phyloP scores from a whole-genome alignment of 768 basidiomycete species.

The Rhodocollybia butyracea region DNA sequence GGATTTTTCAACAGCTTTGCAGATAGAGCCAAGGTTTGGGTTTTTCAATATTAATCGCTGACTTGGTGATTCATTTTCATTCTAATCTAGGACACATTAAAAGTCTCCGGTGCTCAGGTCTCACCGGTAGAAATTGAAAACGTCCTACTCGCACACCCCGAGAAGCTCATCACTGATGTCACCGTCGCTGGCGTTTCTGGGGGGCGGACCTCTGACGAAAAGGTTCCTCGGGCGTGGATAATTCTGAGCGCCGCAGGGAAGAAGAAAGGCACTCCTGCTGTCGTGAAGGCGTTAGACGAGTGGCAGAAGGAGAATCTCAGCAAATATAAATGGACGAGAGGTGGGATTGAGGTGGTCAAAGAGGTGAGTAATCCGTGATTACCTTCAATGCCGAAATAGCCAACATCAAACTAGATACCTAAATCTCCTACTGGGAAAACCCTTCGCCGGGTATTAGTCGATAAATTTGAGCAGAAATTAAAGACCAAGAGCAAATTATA shows the following conservation, averaged over 20 bases:
- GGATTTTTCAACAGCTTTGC: conserved; percentile 50
- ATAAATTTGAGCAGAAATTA: conserved; percentile 44
- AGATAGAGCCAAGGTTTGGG: conserved; percentile 67
- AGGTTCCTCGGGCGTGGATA: conserved; percentile 76
- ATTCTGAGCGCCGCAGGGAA: conserved; percentile 59
- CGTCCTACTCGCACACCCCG: conserved; percentile 58
- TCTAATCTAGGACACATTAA: conserved; percentile 61
- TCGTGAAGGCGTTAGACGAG: conserved; percentile 44
- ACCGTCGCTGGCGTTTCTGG: conserved; percentile 74
- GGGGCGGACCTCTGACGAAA: conserved; percentile 68
- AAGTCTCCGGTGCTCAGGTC: conserved; percentile 77
- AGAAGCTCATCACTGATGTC: conserved; percentile 58
- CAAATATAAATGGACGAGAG: conserved; percentile 74
- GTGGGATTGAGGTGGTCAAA: conserved; percentile 64
- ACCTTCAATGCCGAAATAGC: not conserved
- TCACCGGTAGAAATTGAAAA: conserved; percentile 79
- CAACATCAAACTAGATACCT: conserved; percentile 53
- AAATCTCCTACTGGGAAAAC: conserved; percentile 75
- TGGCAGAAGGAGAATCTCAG: conserved; percentile 67
- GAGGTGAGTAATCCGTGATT: conserved; percentile 39
- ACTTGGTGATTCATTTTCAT: not conserved
- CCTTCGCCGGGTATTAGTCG: conserved; percentile 57
- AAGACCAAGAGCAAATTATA: not conserved
- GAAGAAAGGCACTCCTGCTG: conserved; percentile 36
- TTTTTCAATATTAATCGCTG: not conserved